A percentile compares a stretch with the other conserved stretches of the same genome.
These are phyloP conservation scores for Phytophthora idaei DNA, from an alignment of 352 stramenopile species.

Conservation along the genomic window DNA sequence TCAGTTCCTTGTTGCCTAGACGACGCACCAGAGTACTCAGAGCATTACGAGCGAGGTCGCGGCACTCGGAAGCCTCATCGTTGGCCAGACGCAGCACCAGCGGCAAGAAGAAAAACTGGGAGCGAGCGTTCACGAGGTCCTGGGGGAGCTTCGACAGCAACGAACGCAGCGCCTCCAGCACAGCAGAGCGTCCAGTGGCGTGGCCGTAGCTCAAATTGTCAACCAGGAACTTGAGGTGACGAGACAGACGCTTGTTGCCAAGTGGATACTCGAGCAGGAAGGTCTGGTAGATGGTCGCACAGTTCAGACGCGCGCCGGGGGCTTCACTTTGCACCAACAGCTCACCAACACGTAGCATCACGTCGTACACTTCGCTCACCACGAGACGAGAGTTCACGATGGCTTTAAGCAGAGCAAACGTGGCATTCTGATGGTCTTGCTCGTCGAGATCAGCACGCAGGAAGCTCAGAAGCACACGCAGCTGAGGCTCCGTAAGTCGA, in stretches of 20 bases:
- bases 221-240: conserved; percentile 95
- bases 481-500: conserved; percentile 69
- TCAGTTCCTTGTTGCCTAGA: conserved; percentile 90
- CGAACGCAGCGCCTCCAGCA: conserved; percentile 88
- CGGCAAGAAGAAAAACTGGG: conserved; percentile 95
- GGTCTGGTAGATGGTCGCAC: conserved; percentile 78
- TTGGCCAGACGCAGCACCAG: conserved; percentile 97
- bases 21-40: conserved; percentile 90
- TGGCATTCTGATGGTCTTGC: conserved; percentile 95
- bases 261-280: conserved; percentile 97
- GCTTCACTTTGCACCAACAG: conserved; percentile 94
- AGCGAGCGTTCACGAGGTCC: conserved; percentile 91
- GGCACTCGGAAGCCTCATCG: conserved; percentile 92
- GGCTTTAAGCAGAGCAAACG: conserved; percentile 93
- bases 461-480: conserved; percentile 92
- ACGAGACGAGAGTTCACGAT: conserved; percentile 92
- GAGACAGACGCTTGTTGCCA: conserved; percentile 91
- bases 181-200: conserved; percentile 92
- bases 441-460: conserved; percentile 92
- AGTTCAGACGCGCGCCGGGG: conserved; percentile 82
- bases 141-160: conserved; percentile 93
- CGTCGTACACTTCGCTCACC: conserved; percentile 96
- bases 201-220: conserved; percentile 97
- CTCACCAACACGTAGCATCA: conserved; percentile 95
- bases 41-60: conserved; percentile 75